A percentile compares a stretch with the other conserved stretches of the same genome.
Conservation (phyloP, 2,329 filamentous ascomycete species). For the Verticillium klebahnii region DNA sequence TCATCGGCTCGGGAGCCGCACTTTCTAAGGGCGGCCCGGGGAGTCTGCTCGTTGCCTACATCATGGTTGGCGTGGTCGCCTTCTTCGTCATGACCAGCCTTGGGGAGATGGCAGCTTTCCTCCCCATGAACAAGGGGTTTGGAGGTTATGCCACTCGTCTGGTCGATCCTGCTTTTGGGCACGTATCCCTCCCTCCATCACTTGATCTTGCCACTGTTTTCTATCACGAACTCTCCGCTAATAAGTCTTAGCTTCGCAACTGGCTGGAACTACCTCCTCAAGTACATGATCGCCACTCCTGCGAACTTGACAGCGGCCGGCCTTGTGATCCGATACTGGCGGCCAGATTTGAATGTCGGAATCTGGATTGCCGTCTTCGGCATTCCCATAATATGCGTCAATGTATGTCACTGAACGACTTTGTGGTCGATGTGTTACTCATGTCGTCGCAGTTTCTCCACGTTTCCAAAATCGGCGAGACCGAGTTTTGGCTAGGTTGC, state of each 20-base stretch:
- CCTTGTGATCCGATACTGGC: conserved; percentile 32
- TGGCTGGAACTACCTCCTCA: conserved; percentile 44
- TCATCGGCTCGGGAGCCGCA: conserved; percentile 46
- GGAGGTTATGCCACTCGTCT: conserved; percentile 22
- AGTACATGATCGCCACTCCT: conserved; percentile 32
- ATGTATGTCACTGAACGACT: conserved; percentile 16
- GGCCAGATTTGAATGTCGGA: conserved; percentile 29
- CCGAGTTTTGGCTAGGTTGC: conserved; percentile 30
- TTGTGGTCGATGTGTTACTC: neutral
- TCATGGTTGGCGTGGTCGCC: conserved; percentile 42
- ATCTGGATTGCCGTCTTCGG: conserved; percentile 32
- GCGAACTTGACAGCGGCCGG: conserved; percentile 34
- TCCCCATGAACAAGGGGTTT: conserved; percentile 23
- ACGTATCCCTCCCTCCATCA: neutral
- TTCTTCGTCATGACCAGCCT: conserved; percentile 50
- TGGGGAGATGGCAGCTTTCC: conserved; percentile 26
- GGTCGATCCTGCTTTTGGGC: conserved; percentile 25
- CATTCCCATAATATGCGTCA: conserved; percentile 26
- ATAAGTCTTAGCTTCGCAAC: conserved; percentile 30
- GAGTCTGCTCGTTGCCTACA: conserved; percentile 32
- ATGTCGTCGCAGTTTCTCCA: conserved; percentile 22
- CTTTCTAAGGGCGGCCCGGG: conserved; percentile 42
- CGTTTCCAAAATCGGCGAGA: conserved; percentile 26
- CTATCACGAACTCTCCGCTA: neutral
- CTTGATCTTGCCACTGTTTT: neutral